These are phyloP conservation scores for Pueraria montana DNA, from an alignment of 306 rosid genomes.

Conservation along the genomic window DNA sequence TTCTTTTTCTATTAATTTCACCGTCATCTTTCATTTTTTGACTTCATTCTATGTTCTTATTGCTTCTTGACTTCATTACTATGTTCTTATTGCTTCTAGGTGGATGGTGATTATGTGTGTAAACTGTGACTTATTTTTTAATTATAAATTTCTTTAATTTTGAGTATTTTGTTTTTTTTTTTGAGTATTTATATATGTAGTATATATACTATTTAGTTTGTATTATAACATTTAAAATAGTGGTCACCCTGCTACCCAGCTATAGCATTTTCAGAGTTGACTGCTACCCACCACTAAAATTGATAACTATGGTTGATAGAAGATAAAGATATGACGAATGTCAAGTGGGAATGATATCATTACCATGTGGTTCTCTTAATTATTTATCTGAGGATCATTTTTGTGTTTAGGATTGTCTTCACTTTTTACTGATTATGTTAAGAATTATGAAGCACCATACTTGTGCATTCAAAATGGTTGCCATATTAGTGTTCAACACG, in stretches of 20 bases:
- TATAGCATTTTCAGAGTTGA: no score
- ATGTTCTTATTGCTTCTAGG: no score
- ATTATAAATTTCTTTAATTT: not conserved
- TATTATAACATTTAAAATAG: no score
- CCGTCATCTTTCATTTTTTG: no score
- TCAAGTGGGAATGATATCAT: slow-evolving; percentile 14
- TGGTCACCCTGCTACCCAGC: no score
- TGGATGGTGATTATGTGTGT: no score
- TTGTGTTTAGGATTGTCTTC: not conserved
- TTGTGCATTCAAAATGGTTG: not conserved
- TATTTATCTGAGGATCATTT: not conserved
- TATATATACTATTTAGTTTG: not conserved
- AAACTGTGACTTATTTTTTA: no score
- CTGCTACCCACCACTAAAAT: not conserved
- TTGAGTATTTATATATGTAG: no score
- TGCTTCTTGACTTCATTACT: no score
- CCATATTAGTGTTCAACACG: not conserved
- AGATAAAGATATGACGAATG: not conserved
- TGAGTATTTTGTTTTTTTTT: not conserved
- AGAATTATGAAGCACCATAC: no score
- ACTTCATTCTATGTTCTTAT: not conserved
- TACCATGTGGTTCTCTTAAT: not conserved
- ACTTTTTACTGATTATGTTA: not conserved
- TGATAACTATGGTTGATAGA: not conserved
- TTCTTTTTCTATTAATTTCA: no score